phyloP scores from a whole-genome alignment of 495 filamentous ascomycete species.

The Pyrenula massariospora region DNA sequence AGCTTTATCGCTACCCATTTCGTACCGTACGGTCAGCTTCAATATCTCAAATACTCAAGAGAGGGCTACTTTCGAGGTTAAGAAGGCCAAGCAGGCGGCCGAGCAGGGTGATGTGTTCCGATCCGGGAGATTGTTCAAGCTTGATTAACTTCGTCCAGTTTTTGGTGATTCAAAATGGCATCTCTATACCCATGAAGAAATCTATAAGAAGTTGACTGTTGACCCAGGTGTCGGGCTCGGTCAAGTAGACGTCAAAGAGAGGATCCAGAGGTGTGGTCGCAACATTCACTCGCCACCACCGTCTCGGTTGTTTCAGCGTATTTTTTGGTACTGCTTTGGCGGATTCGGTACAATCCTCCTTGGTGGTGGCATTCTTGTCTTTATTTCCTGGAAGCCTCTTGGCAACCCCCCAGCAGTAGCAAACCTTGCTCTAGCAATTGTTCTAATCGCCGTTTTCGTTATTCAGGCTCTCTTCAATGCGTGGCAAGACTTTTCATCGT shows the following conservation, averaged over 20 bases:
- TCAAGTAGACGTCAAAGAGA: neutral
- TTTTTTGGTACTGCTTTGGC: conserved; percentile 58
- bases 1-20: conserved; percentile 35
- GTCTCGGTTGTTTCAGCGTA: conserved; percentile 41
- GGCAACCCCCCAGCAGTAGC: conserved; percentile 50
- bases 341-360: conserved; percentile 58
- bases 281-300: conserved; percentile 50
- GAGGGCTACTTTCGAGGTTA: neutral
- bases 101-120: neutral
- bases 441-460: conserved; percentile 51
- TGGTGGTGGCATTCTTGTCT: conserved; percentile 50
- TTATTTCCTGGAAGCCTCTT: conserved; percentile 58
- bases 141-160: neutral
- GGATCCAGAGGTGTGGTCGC: conserved; percentile 32
- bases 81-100: neutral
- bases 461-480: conserved; percentile 60
- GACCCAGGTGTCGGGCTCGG: neutral
- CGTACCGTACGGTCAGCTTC: conserved; percentile 26
- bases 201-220: neutral
- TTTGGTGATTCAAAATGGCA: neutral
- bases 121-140: neutral
- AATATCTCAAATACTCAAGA: neutral
- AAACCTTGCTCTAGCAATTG: conserved; percentile 56
- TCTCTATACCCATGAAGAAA: neutral
- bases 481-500: conserved; percentile 52